Base-by-base conservation (phyloP, 2,329 filamentous ascomycete species). In the Lojkania enalia region DNA sequence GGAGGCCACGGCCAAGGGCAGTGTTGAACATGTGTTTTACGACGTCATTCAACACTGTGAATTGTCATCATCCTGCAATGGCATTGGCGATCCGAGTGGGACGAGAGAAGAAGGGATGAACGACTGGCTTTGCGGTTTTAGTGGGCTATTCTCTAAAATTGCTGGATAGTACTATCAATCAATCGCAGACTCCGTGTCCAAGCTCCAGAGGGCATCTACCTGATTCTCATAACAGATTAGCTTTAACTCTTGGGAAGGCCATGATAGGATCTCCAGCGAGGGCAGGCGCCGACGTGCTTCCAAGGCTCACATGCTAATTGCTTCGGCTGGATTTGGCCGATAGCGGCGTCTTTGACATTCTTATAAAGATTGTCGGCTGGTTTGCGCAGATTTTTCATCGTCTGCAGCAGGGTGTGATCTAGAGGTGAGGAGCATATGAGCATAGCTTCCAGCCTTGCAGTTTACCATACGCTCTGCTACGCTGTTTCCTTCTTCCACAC, bases 131-230 rank as follows among this genome's bases (percentile, higher is more conserved):
- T 44, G 21, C 40, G 31, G 40, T 44, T 38, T 44, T 38, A 13
- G 41, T 44, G 21, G 33, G 41, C 41, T 44, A 27, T 38, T 38
- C 27, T 38, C 41, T 38, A 31, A 39, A 38, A 40, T 33, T 44
- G 21, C 35, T 44, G 18, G 21, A 38, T 44, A 44, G 35, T 44
- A 38, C 35, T 44, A 44, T 38, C 18, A 38, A 44, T 38, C 21
- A 40, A 19, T 40, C 36, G 15, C 25, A 32, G 25, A 40, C 38
- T 40, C 25, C 16, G 25, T 40, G 27, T 40, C 38, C 18, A 40
- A 40, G 38, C 9, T 40, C 38, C 15, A 40, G 38, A 40, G 36
- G 20, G 36, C 19, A 39, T 39, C 36, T 39, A 27, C 36, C 20
- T 39, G 20, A 39, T 25, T 39, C 19, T 25, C 15, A 27, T 25